Evolutionary conservation across 306 rosid genomes (phyloP).

Genomic region (Astragalus glycyphyllos): DNA sequence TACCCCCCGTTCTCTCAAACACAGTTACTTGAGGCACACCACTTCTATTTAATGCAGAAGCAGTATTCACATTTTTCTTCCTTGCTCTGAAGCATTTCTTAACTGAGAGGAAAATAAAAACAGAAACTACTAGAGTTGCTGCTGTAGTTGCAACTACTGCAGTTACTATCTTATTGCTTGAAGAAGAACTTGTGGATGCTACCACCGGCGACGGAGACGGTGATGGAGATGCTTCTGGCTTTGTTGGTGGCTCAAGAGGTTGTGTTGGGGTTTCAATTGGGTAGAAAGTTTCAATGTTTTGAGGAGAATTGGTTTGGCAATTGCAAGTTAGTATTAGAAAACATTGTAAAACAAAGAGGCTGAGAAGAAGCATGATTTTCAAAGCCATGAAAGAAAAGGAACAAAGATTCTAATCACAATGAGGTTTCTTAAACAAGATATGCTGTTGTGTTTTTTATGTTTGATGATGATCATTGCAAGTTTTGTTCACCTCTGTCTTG

Average conservation of each 20-base stretch:
- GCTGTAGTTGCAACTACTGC: slow-evolving; percentile 76
- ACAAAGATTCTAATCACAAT: slow-evolving; percentile 17
- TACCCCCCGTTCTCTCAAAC: slow-evolving; percentile 57
- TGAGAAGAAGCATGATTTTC: slow-evolving; percentile 38
- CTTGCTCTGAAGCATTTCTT: slow-evolving; percentile 44
- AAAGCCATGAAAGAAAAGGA: slow-evolving; percentile 51
- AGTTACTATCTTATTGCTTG: slow-evolving; percentile 52
- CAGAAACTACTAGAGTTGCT: slow-evolving; percentile 60
- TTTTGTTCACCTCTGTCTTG: slow-evolving; percentile 43
- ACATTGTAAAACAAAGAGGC: slow-evolving; percentile 37
- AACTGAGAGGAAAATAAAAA: slow-evolving; percentile 55
- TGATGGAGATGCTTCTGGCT: slow-evolving; percentile 25
- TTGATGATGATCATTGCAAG: slow-evolving; percentile 37
- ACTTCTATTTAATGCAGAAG: slow-evolving; percentile 39
- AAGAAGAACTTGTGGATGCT: slow-evolving; percentile 42
- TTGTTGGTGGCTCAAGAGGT: slow-evolving; percentile 30
- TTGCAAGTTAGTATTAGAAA: slow-evolving; percentile 38
- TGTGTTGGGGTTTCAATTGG: slow-evolving; percentile 40
- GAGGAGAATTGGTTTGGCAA: slow-evolving; percentile 52
- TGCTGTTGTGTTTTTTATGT: slow-evolving; percentile 33
- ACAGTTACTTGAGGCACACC: slow-evolving; percentile 46
- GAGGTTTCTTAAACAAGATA: slow-evolving; percentile 30
- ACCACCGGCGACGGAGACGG: slow-evolving; percentile 30
- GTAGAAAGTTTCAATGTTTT: slow-evolving; percentile 74
- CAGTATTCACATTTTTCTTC: slow-evolving; percentile 39